Evolutionary conservation across 129 eudicot genomes (phyloP).

Genomic region (Sambucus nigra): DNA sequence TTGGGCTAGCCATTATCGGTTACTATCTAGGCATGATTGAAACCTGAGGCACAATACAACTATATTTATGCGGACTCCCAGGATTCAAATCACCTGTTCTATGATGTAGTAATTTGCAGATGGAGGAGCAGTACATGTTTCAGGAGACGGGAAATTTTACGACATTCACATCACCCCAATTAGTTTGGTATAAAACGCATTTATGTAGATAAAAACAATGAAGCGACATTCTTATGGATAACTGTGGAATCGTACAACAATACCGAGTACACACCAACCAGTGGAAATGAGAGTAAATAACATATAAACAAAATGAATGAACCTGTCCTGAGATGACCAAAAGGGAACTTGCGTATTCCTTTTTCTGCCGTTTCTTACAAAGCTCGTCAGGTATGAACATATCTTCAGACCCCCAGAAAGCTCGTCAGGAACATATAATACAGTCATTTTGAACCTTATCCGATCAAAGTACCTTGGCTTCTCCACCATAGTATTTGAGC

Average conservation of each 20-base stretch:
- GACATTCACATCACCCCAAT: too few species aligned
- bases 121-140: too few species aligned
- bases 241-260: not conserved
- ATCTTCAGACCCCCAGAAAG: not conserved
- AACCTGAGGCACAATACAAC: too few species aligned
- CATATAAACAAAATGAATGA: conserved; percentile 41
- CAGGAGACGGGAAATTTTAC: too few species aligned
- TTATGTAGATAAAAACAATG: too few species aligned
- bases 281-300: conserved; percentile 12
- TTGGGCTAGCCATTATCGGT: too few species aligned
- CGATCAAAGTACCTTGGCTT: conserved; percentile 8
- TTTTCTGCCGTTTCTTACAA: conserved; percentile 13
- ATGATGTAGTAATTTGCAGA: too few species aligned
- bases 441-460: conserved; percentile 27
- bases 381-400: conserved; percentile 19
- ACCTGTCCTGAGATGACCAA: conserved; percentile 27
- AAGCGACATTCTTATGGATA: conserved; percentile 7
- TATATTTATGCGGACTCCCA: too few species aligned
- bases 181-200: too few species aligned
- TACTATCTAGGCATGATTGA: too few species aligned
- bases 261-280: not conserved
- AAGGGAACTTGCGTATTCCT: conserved; percentile 19
- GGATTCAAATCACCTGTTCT: too few species aligned
- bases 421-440: conserved; percentile 6
- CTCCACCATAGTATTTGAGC: conserved; percentile 1